A percentile compares a stretch with the other conserved stretches of the same genome.
Conservation (phyloP, 371 early-diverging fungal species). For the Nematocida displodere region DNA sequence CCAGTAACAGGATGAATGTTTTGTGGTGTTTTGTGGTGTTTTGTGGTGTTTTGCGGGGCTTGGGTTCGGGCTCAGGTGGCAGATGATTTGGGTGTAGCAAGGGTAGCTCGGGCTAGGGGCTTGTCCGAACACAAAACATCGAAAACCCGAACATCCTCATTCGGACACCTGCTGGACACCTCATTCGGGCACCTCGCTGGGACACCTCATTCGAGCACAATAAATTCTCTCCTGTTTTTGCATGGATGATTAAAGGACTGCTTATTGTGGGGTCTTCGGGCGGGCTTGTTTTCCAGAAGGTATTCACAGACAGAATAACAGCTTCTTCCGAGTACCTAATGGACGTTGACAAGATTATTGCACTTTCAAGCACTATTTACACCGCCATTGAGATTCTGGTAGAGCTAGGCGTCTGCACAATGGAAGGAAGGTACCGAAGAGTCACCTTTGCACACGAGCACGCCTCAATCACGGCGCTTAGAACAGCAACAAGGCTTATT, state of each 20-base stretch:
- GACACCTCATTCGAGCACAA: background rate
- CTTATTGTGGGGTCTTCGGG: constrained; percentile 33
- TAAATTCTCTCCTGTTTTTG: background rate
- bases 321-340: background rate
- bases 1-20: constrained; percentile 2
- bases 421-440: background rate
- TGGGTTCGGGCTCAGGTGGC: background rate
- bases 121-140: too few relatives aligned
- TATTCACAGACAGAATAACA: background rate
- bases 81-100: too few relatives aligned
- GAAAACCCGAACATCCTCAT: too few relatives aligned
- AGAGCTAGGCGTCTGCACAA: background rate
- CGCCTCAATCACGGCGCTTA: constrained; percentile 8
- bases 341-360: constrained; percentile 39
- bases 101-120: too few relatives aligned
- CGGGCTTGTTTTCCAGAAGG: constrained; percentile 3
- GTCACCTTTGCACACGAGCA: background rate
- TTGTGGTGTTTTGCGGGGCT: background rate
- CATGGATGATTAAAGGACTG: constrained; percentile 31
- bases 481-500: constrained; percentile 32
- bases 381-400: constrained; percentile 38
- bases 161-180: too few relatives aligned
- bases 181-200: too few relatives aligned
- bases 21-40: background rate
- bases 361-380: constrained; percentile 40